Percentiles rank a stretch among this genome's conserved stretches.
These are phyloP conservation scores for Letharia columbiana DNA, from an alignment of 495 filamentous ascomycete genomes.

Conservation along the genomic window DNA sequence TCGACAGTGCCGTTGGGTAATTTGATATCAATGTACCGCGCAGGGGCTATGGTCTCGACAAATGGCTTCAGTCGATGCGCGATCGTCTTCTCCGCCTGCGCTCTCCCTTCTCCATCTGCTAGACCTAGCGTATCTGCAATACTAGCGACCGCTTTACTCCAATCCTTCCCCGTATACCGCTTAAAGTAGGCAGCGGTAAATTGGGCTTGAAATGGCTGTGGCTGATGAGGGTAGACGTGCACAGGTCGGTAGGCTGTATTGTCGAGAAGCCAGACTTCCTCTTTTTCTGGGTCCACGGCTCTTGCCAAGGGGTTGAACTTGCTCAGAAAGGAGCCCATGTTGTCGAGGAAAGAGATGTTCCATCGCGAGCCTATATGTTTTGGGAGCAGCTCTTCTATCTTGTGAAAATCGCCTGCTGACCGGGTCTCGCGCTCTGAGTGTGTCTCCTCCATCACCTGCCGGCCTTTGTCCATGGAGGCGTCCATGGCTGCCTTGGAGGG, in stretches of 20 bases:
- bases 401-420: conserved; percentile 18
- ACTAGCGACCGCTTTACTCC: conserved; percentile 57
- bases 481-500: conserved; percentile 10
- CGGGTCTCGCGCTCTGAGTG: conserved; percentile 21
- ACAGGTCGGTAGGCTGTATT: conserved; percentile 67
- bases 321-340: conserved; percentile 28
- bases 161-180: conserved; percentile 53
- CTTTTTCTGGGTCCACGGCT: conserved; percentile 38
- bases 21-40: conserved; percentile 51
- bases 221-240: conserved; percentile 19
- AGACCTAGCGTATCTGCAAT: conserved; percentile 66
- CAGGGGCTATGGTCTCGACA: conserved; percentile 63
- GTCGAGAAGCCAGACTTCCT: conserved; percentile 83
- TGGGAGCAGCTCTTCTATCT: conserved; percentile 18
- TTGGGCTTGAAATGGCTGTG: conserved; percentile 61
- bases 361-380: conserved; percentile 16
- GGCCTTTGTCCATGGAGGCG: conserved; percentile 18
- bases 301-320: conserved; percentile 33
- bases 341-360: conserved; percentile 23
- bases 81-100: conserved; percentile 55
- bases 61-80: conserved; percentile 65
- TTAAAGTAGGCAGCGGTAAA: conserved; percentile 75
- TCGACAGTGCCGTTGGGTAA: conserved; percentile 35
- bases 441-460: conserved; percentile 24
- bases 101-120: conserved; percentile 46